Percentiles rank a stretch among this genome's conserved stretches.
Evolutionary conservation across 768 basidiomycete genomes (phyloP).

Genomic region (Termitomyces sp.): DNA sequence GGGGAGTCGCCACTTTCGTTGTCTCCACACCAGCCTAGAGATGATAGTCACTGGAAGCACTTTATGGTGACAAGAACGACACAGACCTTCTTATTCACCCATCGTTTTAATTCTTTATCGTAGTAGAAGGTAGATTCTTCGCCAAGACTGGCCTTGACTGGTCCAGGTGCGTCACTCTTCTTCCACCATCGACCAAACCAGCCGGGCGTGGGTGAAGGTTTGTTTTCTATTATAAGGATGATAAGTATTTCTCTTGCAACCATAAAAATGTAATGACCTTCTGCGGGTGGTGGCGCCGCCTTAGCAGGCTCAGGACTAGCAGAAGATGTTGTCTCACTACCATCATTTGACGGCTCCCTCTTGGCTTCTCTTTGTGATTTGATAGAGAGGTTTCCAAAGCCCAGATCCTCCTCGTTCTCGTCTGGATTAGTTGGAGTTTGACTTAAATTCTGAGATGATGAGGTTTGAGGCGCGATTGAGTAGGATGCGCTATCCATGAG

Average conservation of each 20-base stretch:
- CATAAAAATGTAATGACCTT: conserved; percentile 18
- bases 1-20: conserved; percentile 47
- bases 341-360: conserved; percentile 24
- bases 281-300: conserved; percentile 14
- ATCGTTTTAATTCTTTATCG: conserved; percentile 90
- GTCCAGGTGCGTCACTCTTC: conserved; percentile 56
- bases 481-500: conserved; percentile 65
- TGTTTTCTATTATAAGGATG: conserved; percentile 2
- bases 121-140: conserved; percentile 89
- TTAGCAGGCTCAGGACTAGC: conserved; percentile 4
- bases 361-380: conserved; percentile 18
- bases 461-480: conserved; percentile 25
- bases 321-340: conserved; percentile 16
- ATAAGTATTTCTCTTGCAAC: background rate
- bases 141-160: conserved; percentile 88
- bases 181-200: conserved; percentile 88
- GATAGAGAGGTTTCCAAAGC: conserved; percentile 72
- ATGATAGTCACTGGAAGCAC: conserved; percentile 3
- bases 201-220: conserved; percentile 24
- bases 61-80: background rate
- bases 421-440: conserved; percentile 15
- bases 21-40: conserved; percentile 41
- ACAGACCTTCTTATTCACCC: conserved; percentile 90
- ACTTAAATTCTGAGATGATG: conserved; percentile 10
- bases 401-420: conserved; percentile 79